Evolutionary conservation across 2,329 filamentous ascomycete genomes (phyloP).

Genomic region (Orbilia blumenaviensis): DNA sequence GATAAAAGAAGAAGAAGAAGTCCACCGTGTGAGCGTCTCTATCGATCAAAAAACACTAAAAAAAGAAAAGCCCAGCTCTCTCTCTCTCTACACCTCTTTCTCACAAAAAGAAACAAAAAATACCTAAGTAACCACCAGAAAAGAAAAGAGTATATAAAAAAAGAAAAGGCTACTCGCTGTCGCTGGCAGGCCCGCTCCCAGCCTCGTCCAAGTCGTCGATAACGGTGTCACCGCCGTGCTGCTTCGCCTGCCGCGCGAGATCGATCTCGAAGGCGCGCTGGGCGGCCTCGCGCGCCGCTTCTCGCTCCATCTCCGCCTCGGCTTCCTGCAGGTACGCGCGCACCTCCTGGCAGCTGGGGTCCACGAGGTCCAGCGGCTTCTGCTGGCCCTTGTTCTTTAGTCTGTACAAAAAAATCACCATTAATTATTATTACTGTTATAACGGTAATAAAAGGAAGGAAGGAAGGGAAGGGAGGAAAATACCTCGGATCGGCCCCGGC

Average conservation of each 20-base stretch:
- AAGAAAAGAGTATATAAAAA: background rate
- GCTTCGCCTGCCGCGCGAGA: slow-evolving; percentile 59
- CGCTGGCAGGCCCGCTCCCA: slow-evolving; percentile 61
- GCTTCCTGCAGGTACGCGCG: slow-evolving; percentile 73
- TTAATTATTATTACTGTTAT: background rate
- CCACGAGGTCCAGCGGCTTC: slow-evolving; percentile 75
- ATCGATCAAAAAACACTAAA: background rate
- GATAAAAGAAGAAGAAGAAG: too few species aligned
- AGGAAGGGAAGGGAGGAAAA: slow-evolving; percentile 40
- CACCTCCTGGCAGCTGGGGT: slow-evolving; percentile 73
- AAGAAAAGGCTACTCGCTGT: slow-evolving; percentile 19
- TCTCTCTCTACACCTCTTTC: too few species aligned
- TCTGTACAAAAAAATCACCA: slow-evolving; percentile 59
- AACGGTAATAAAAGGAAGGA: too few species aligned
- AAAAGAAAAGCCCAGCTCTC: background rate
- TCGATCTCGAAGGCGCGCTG: background rate
- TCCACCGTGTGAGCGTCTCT: too few species aligned
- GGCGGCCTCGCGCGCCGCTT: slow-evolving; percentile 61
- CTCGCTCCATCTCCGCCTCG: slow-evolving; percentile 62
- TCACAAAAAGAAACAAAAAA: background rate
- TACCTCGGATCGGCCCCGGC: slow-evolving; percentile 73
- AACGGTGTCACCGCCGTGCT: slow-evolving; percentile 65
- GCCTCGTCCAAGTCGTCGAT: slow-evolving; percentile 63
- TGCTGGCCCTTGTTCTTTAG: slow-evolving; percentile 77
- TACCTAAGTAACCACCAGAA: too few species aligned